Evolutionary conservation across 345 rosid genomes (phyloP), one percentile per base, ranked within the genome.

Genomic region (Viola odorata): DNA sequence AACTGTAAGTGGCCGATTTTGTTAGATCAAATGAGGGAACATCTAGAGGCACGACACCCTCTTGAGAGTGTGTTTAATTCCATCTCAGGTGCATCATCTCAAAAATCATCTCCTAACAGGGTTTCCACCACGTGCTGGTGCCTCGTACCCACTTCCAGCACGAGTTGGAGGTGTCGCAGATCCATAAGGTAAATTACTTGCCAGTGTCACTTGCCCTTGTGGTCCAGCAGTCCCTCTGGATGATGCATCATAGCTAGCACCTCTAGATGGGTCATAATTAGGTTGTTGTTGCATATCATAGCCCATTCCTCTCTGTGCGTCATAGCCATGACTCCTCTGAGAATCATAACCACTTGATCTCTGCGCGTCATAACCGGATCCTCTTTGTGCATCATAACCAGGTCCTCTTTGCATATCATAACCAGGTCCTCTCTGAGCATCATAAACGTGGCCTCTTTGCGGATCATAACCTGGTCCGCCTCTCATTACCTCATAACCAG

Each of bases 151-250:
- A 57, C 63, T 55, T 67, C 70, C 85, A 41, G 75, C 40, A 44
- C 72, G 90, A 49, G 73, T 60, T 54, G 91, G 82, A 0, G 84
- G 81, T 57, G 90, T 75, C 62, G 88, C 83, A 63, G 91, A 70
- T 53, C 88, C 84, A 15, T 82, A 84, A 16, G 78, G 78, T 23
- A 53, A 17, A 54, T 67, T 86, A 67, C 61, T 85, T 16, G 59
- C 72, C 45, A 62, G 62, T 17, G 70, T 53, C 37, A 71, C 48
- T 58, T 72, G 90, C 40, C 80, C 82, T 11, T 77, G 81, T 41
- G 41, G 68, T 41, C 69, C 75, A 36, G 60, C 60, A 14, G 73
- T 45, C 48, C 75, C 81, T 76, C 85, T 81, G 55, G 75, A 63
- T 13, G 73, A 8, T 23, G 63, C 41, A 61, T 82, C 85, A 13